These are phyloP conservation scores for Firmiana major DNA, from an alignment of 345 rosid species.

Conservation along the genomic window DNA sequence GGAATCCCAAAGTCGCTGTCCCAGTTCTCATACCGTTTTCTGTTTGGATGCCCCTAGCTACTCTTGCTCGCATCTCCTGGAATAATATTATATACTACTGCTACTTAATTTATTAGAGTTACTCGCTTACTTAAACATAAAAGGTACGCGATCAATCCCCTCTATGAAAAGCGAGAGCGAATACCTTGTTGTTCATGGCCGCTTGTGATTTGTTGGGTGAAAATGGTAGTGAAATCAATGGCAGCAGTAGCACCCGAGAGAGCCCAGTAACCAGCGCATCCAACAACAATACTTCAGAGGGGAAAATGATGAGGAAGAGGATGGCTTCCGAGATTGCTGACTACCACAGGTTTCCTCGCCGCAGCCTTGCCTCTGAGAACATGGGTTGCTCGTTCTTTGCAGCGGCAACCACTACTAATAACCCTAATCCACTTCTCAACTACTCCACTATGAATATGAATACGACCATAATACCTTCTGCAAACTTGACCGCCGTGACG, in stretches of 20 bases:
- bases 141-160: too few relatives aligned
- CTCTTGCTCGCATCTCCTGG: background rate
- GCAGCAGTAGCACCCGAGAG: background rate
- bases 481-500: slow-evolving; percentile 46
- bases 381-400: slow-evolving; percentile 12
- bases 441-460: slow-evolving; percentile 47
- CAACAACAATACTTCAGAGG: slow-evolving; percentile 17
- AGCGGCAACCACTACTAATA: slow-evolving; percentile 9
- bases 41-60: slow-evolving; percentile 36
- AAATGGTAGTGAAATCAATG: slow-evolving; percentile 12
- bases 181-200: slow-evolving; percentile 36
- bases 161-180: slow-evolving; percentile 7
- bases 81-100: background rate
- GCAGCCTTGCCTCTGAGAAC: background rate
- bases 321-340: slow-evolving; percentile 77
- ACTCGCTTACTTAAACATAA: background rate
- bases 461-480: slow-evolving; percentile 21
- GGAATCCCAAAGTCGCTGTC: slow-evolving; percentile 46
- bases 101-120: background rate
- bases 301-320: slow-evolving; percentile 70
- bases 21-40: slow-evolving; percentile 34
- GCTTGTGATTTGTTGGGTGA: slow-evolving; percentile 39
- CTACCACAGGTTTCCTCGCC: slow-evolving; percentile 41
- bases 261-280: slow-evolving; percentile 22
- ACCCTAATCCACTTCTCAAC: slow-evolving; percentile 41